Base-by-base conservation (phyloP, 768 basidiomycete genomes). In the Boletellus ananiceps region DNA sequence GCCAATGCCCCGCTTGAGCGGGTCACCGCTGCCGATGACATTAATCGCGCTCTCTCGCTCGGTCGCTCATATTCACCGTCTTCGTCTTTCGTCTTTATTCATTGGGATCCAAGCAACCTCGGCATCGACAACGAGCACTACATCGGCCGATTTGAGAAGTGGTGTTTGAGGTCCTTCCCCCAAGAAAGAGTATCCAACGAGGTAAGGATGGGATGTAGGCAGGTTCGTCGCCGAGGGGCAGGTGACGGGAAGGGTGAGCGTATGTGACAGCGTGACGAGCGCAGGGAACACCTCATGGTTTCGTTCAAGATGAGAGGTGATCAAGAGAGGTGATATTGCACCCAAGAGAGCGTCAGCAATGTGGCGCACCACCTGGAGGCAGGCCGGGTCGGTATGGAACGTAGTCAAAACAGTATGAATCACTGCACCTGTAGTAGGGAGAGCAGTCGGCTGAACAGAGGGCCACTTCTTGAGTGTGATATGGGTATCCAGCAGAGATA, bases 91-190 rank as follows among this genome's bases (percentile, higher is more conserved):
- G 48, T 62, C 68, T 31, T 75, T 74, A 46, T 76, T 71, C 39
- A 60, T 68, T 1, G 79, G 74, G 23, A 84, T 79, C 82, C 84
- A 88, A 0, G 85, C 82, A 0, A 85, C 67, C 51, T 84, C 83
- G 8, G 71, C 73, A 49, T 88, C 85, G n/a, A 88, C 51, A 15
- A 86, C 67, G 9, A 88, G 65, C 15, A 88, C 73, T 4, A 80
- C 75, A 53, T 88, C 86, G 0, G 83, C 83, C 19, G 66, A 63
- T 29, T 69, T 67, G 16, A 87, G 73, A 43, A 74, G 70, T 2
- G 64, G 60, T 23, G 77, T 74, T 40, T 80, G 78, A 0, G 71
- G 70, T 21, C 64, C 72, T 2, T 72, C 67, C 0, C 60, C 65
- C 47, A 80, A 71, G 66, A 72, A 83, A 3, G 80, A 76, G 15